Conservation (phyloP, 805 yeast species). For the Phaffomyces opuntiae region DNA sequence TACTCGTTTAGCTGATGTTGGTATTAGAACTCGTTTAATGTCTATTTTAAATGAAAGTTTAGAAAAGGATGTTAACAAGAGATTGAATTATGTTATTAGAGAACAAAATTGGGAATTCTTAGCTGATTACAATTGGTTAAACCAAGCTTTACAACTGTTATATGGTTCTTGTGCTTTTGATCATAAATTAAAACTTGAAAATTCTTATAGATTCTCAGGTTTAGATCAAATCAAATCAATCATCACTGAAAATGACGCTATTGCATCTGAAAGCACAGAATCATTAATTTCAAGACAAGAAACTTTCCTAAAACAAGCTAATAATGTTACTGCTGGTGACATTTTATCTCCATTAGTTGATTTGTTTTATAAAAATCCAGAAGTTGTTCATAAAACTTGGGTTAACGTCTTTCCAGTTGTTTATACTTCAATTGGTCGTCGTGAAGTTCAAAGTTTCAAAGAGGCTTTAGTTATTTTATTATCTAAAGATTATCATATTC, state of each 20-base stretch:
- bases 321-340: constrained; percentile 45
- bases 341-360: constrained; percentile 69
- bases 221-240: constrained; percentile 33
- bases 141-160: constrained; percentile 83
- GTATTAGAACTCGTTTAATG: constrained; percentile 73
- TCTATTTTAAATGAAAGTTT: constrained; percentile 68
- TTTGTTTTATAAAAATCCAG: constrained; percentile 74
- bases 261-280: constrained; percentile 22
- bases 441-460: constrained; percentile 81
- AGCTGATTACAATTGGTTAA: constrained; percentile 91
- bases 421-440: constrained; percentile 62
- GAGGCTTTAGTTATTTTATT: constrained; percentile 70
- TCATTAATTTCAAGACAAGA: constrained; percentile 29
- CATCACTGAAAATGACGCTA: constrained; percentile 17
- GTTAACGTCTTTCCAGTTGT: constrained; percentile 74
- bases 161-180: constrained; percentile 67
- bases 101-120: constrained; percentile 97
- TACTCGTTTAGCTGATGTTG: constrained; percentile 72
- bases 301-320: constrained; percentile 20
- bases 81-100: constrained; percentile 79
- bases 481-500: constrained; percentile 87
- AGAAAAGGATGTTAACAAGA: constrained; percentile 68
- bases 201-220: constrained; percentile 48
- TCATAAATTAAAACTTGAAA: constrained; percentile 37
- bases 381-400: constrained; percentile 81